phyloP scores from a whole-genome alignment of 768 basidiomycete genomes.

The Leccinum variicolor region DNA sequence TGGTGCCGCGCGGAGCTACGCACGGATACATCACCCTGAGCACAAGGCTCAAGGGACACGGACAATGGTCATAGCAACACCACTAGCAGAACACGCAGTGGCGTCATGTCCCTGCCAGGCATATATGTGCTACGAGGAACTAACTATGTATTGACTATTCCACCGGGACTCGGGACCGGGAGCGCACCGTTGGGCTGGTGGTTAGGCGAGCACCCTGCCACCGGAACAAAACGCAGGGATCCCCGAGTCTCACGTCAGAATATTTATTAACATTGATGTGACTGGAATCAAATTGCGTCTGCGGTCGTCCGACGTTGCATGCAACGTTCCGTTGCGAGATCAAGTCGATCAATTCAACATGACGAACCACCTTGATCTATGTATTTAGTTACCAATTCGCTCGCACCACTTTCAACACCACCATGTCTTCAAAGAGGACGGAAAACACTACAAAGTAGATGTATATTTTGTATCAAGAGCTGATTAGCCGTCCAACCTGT shows the following conservation, averaged over 20 bases:
- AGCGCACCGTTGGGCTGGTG: neutral
- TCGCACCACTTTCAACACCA: neutral
- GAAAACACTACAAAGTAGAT: neutral
- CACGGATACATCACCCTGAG: constrained; percentile 23
- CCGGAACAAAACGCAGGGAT: neutral
- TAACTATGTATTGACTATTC: constrained; percentile 1
- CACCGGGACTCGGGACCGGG: too few species aligned
- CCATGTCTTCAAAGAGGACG: neutral
- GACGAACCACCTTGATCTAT: neutral
- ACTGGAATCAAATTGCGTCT: neutral
- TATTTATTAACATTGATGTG: neutral
- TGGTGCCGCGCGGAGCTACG: constrained; percentile 15
- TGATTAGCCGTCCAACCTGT: constrained; percentile 69
- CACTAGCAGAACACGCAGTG: constrained; percentile 18
- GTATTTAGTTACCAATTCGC: neutral
- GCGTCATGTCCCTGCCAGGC: constrained; percentile 19
- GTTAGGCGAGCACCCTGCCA: neutral
- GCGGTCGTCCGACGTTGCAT: neutral
- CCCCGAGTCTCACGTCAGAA: neutral
- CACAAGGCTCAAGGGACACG: constrained; percentile 4
- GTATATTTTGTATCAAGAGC: constrained; percentile 46
- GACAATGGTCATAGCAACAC: neutral
- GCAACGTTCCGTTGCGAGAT: constrained; percentile 2
- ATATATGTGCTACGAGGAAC: constrained; percentile 1
- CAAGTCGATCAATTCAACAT: neutral